A percentile compares a stretch with the other conserved stretches of the same genome.
These are phyloP conservation scores for Wallacemonas collosoma DNA, from an alignment of 208 protist species.

Conservation along the genomic window DNA sequence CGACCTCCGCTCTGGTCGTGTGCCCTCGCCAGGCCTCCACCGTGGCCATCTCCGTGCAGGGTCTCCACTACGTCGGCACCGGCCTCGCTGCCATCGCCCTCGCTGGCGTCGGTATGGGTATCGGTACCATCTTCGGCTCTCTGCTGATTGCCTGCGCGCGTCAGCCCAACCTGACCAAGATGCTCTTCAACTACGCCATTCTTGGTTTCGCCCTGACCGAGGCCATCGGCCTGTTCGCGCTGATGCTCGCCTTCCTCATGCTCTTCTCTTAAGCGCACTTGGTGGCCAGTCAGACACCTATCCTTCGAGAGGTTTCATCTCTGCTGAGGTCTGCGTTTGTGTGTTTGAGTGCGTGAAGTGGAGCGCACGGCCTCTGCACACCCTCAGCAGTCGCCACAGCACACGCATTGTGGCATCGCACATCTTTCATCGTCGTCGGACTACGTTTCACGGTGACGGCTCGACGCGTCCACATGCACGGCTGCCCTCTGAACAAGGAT, in stretches of 20 bases:
- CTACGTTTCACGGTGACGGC: not conserved
- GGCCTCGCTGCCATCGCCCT: slow-evolving; percentile 78
- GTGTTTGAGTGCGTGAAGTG: too few relatives aligned
- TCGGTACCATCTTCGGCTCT: slow-evolving; percentile 70
- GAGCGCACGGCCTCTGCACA: too few relatives aligned
- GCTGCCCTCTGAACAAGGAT: not conserved
- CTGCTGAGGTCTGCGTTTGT: too few relatives aligned
- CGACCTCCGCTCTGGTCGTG: slow-evolving; percentile 39
- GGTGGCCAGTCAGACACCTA: not conserved
- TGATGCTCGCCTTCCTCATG: slow-evolving; percentile 84
- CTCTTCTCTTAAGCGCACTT: slow-evolving; percentile 68
- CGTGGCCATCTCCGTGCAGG: slow-evolving; percentile 73
- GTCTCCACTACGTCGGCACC: slow-evolving; percentile 77
- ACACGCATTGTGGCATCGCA: too few relatives aligned
- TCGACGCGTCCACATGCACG: not conserved
- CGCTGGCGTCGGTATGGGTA: slow-evolving; percentile 68
- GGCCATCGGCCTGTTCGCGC: slow-evolving; percentile 78
- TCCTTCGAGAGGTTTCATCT: too few relatives aligned
- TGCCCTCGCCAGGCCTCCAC: slow-evolving; percentile 52
- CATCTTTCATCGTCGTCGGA: not conserved
- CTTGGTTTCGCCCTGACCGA: slow-evolving; percentile 83
- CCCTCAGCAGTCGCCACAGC: too few relatives aligned
- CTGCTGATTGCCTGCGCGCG: slow-evolving; percentile 71
- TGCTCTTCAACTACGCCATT: slow-evolving; percentile 85
- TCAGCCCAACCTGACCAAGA: slow-evolving; percentile 81